Base-by-base conservation (phyloP, 148 eudicot species). In the Beta vulgaris region DNA sequence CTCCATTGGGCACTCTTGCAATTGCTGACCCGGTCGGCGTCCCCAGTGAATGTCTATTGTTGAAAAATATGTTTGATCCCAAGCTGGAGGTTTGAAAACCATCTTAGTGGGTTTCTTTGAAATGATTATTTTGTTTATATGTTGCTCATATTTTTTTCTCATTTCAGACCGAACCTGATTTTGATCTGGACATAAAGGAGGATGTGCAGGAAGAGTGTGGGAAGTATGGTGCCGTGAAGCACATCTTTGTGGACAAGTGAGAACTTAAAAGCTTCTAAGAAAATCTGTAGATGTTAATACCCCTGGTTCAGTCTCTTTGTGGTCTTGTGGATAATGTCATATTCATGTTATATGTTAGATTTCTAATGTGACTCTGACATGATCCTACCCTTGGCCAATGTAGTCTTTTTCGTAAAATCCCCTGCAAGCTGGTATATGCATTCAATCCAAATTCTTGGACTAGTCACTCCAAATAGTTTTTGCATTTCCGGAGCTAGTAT, bases 21-120 rank as follows among this genome's bases (percentile, higher is more conserved):
- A 66, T 87, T 42, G 72, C 78, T 61, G 93, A 89, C 71, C 49
- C 85, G n/a, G 72, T 93, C 70, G 97, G 98, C 36, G 86, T 82
- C 62, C 94, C 94, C 44, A 93, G 91, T 72, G 97, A 93, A 80
- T 93, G 97, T 81, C 78, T 93, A 60, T 73, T 91, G 79, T 77
- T 93, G 82, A 93, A 87, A 82, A 93, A 93, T 85, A 91, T 93
- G 98, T 91, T 93, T 88, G 98, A 93, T 84, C 94, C 90, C 3
- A 83, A 74, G 6, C 26, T 81, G 71, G 98, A 93, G 97, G 98
- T 91, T 73, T 28, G 90, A 23, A 8, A 3, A 40, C 59, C 39
- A 66, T 25, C 43, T 15, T 62, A 40, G 44, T 60, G 13, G 36
- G 25, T 57, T 65, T 37, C 28, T 65, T 25, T 32, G 43, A 54